Evolutionary conservation across 495 filamentous ascomycete genomes (phyloP).

Genomic region (Oleoguttula mirabilis): DNA sequence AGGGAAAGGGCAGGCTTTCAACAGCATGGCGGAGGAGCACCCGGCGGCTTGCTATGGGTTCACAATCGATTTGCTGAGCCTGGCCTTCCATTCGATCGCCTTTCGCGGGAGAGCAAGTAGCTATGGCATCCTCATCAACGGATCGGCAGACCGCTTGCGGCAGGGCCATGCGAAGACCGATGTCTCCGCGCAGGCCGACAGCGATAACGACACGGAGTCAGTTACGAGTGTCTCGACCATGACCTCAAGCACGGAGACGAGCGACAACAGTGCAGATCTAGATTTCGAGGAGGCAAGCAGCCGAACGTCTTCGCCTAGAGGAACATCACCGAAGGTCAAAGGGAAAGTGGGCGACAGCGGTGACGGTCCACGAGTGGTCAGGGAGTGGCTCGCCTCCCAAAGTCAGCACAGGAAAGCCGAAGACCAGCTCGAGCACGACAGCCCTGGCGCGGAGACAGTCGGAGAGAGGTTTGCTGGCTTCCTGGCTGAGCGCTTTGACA

Average conservation of each 20-base stretch:
- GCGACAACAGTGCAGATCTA: background rate
- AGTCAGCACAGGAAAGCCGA: too few species aligned
- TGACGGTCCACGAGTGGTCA: too few species aligned
- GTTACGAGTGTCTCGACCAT: background rate
- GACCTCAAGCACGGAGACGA: background rate
- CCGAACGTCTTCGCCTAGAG: too few species aligned
- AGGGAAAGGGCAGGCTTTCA: constrained; percentile 1
- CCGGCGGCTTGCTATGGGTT: constrained; percentile 4
- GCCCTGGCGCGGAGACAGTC: too few species aligned
- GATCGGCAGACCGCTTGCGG: too few species aligned
- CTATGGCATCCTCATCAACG: background rate
- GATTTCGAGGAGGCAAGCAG: background rate
- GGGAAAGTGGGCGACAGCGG: too few species aligned
- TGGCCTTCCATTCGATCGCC: constrained; percentile 10
- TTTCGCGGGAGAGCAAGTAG: constrained; percentile 4
- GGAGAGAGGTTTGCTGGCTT: too few species aligned
- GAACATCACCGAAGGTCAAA: too few species aligned
- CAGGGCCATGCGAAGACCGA: too few species aligned
- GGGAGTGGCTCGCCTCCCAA: too few species aligned
- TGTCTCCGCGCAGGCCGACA: background rate
- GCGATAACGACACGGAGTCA: background rate
- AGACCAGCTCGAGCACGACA: too few species aligned
- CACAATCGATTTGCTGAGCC: constrained; percentile 7
- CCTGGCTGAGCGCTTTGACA: too few species aligned
- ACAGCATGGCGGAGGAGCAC: background rate